Evolutionary conservation across 2,329 filamentous ascomycete genomes (phyloP).

Genomic region (Pestalotiopsis sp.): DNA sequence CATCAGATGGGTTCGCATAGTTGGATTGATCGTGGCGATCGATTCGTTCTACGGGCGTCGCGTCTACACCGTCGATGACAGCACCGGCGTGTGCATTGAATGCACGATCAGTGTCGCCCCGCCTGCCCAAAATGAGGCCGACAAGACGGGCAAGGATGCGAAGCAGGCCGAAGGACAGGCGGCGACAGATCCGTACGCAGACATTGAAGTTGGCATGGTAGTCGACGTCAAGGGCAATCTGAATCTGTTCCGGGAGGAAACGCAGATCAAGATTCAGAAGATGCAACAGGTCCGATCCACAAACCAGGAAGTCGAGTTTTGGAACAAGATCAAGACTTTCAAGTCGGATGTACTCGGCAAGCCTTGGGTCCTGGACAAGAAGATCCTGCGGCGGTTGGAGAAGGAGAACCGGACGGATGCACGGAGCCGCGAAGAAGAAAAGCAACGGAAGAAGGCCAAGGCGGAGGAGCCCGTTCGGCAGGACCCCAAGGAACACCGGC

Average conservation of each 20-base stretch:
- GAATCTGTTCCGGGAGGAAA: constrained; percentile 47
- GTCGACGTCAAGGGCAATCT: constrained; percentile 61
- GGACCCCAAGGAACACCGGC: background rate
- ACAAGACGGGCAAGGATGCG: background rate
- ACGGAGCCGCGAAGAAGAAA: constrained; percentile 23
- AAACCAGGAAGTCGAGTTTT: constrained; percentile 59
- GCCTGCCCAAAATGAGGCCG: constrained; percentile 3
- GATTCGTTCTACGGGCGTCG: constrained; percentile 51
- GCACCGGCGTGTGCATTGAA: constrained; percentile 63
- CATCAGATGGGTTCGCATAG: constrained; percentile 73
- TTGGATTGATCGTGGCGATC: constrained; percentile 69
- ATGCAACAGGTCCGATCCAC: constrained; percentile 52
- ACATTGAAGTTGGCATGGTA: constrained; percentile 52
- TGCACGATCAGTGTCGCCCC: constrained; percentile 35
- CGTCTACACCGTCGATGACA: constrained; percentile 66
- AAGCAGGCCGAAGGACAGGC: background rate
- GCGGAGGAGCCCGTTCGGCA: constrained; percentile 10
- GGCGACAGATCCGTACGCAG: constrained; percentile 17
- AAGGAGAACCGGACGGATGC: constrained; percentile 44
- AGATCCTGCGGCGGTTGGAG: constrained; percentile 53
- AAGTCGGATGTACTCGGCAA: constrained; percentile 49
- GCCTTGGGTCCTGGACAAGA: constrained; percentile 57
- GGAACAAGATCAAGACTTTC: constrained; percentile 58
- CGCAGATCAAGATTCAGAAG: constrained; percentile 57
- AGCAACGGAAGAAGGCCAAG: constrained; percentile 14